These are phyloP conservation scores for Pascua sp. DNA, from an alignment of 1,284 basidiomycete species.

Conservation along the genomic window DNA sequence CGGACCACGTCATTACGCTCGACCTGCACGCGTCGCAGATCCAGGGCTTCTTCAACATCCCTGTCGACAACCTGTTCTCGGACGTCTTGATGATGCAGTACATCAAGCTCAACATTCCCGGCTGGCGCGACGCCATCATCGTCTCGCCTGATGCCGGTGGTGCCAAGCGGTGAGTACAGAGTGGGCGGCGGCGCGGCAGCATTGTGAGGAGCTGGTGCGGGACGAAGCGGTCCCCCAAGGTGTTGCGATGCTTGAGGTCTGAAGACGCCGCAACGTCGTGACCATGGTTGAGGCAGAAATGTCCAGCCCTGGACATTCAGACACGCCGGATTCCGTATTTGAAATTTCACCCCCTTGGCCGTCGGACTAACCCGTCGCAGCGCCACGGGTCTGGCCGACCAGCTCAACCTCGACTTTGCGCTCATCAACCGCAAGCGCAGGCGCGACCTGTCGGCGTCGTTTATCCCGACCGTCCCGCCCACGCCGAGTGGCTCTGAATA, in stretches of 20 bases:
- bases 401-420: slow-evolving; percentile 92
- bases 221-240: too few relatives aligned
- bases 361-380: slow-evolving; percentile 51
- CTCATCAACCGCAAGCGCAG: slow-evolving; percentile 84
- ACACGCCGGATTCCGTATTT: neutral
- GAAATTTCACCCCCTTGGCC: neutral
- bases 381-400: slow-evolving; percentile 91
- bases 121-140: slow-evolving; percentile 85
- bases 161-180: slow-evolving; percentile 76
- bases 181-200: too few relatives aligned
- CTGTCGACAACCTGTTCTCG: slow-evolving; percentile 92
- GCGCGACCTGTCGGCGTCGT: slow-evolving; percentile 54
- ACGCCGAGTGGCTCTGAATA: slow-evolving; percentile 44
- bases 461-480: slow-evolving; percentile 44
- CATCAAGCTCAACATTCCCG: slow-evolving; percentile 82
- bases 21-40: slow-evolving; percentile 98
- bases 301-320: too few relatives aligned
- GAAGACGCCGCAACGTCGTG: too few relatives aligned
- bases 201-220: too few relatives aligned
- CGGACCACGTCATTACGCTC: slow-evolving; percentile 98
- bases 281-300: too few relatives aligned
- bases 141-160: slow-evolving; percentile 97
- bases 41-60: slow-evolving; percentile 98
- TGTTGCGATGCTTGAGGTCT: too few relatives aligned
- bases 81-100: slow-evolving; percentile 83